Percentiles rank a stretch among this genome's conserved stretches.
Conservation (phyloP, 345 rosid genomes). For the Eucalyptus sp. region DNA sequence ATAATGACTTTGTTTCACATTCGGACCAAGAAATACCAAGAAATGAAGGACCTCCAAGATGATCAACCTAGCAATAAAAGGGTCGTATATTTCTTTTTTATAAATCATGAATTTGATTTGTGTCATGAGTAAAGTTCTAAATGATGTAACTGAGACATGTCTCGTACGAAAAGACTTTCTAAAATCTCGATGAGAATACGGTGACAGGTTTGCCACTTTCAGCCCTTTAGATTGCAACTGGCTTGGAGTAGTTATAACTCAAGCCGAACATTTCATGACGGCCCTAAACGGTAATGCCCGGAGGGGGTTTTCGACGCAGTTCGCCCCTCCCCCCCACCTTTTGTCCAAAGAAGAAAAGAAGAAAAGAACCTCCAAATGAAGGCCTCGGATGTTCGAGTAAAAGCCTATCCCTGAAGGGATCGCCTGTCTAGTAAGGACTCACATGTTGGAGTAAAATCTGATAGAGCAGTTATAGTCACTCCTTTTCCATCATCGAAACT, state of each 20-base stretch:
- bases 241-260: background rate
- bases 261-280: background rate
- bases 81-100: background rate
- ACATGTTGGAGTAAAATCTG: background rate
- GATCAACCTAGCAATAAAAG: background rate
- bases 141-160: rapidly evolving
- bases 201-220: background rate
- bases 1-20: background rate
- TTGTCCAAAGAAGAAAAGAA: background rate
- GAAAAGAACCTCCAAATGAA: background rate
- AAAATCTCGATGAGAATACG: background rate
- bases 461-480: background rate
- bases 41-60: background rate
- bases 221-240: background rate
- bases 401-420: background rate
- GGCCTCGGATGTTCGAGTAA: background rate
- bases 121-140: background rate
- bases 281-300: background rate
- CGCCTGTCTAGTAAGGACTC: background rate
- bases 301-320: background rate
- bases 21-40: background rate
- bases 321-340: background rate
- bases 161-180: rapidly evolving
- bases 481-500: background rate
- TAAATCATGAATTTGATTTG: background rate